These are phyloP conservation scores for Apiospora pterosperma DNA, from an alignment of 2,329 filamentous ascomycete species.

Conservation along the genomic window DNA sequence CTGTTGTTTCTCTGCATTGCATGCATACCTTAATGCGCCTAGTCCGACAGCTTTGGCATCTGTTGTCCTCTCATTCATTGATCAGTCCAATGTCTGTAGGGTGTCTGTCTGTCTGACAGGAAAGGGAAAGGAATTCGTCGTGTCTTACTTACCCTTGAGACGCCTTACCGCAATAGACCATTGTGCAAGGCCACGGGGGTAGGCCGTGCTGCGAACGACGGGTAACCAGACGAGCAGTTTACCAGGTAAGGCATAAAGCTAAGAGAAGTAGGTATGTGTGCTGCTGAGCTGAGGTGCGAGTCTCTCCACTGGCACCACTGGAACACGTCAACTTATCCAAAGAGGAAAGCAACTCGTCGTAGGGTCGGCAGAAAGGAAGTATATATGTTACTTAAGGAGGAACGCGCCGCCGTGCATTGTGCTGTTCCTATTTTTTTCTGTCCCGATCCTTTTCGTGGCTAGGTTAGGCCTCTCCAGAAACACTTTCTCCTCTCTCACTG, in stretches of 20 bases:
- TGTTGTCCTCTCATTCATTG: neutral
- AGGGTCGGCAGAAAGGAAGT: neutral
- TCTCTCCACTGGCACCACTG: slow-evolving; percentile 18
- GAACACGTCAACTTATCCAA: slow-evolving; percentile 16
- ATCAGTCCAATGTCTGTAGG: neutral
- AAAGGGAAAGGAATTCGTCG: neutral
- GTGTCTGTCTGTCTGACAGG: too few species aligned
- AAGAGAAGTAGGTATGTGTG: slow-evolving; percentile 1
- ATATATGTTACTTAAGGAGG: neutral
- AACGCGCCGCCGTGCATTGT: neutral
- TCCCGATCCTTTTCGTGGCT: neutral
- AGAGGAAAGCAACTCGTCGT: slow-evolving; percentile 8
- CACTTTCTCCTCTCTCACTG: neutral
- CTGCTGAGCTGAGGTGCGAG: slow-evolving; percentile 8
- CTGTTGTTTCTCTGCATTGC: slow-evolving; percentile 15
- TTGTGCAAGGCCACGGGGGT: slow-evolving; percentile 22
- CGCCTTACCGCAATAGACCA: slow-evolving; percentile 57
- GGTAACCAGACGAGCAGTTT: slow-evolving; percentile 9
- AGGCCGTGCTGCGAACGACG: neutral
- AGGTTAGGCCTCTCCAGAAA: neutral
- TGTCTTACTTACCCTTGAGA: slow-evolving; percentile 37
- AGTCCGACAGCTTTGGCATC: slow-evolving; percentile 49
- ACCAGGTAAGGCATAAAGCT: slow-evolving; percentile 10
- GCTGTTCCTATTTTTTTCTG: neutral
- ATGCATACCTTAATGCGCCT: slow-evolving; percentile 52